Evolutionary conservation across 169 alveolate species (phyloP), one percentile per base, ranked within the genome.

Genomic region (Amoebophrya sp.): DNA sequence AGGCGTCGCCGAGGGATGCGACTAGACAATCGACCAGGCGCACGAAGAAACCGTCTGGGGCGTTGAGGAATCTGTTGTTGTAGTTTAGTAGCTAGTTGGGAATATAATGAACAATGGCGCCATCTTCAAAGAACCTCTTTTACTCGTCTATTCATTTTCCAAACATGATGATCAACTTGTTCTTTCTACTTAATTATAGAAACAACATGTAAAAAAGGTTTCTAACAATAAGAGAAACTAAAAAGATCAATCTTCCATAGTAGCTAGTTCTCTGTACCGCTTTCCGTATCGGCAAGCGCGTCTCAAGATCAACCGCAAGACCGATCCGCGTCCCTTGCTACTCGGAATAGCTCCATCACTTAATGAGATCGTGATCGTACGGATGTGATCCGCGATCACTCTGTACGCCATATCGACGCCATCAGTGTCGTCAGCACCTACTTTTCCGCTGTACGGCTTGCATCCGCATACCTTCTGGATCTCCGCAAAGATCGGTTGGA

Each of bases 351-450:
- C 97, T 0, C 99, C 99, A 91, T 98, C 99, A 0, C 95, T 90
- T 65, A 98, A 96, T 29, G 99, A 98, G 78, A 97, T 95, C 24
- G 98, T 95, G 53, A 97, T 95, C 90, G 98, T 97, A 89, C 99
- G 93, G 55, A 96, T 96, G 94, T 98, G 99, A 91, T 98, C 99
- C 40, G 99, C 97, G 65, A 98, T 95, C 55, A 97, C 99, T 89
- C 99, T 96, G 95, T 97, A 98, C 36, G 99, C 98, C 92, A 95
- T 95, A 93, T 98, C 99, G n/a, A 97, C 93, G 91, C 91, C 92
- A 41, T 94, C 94, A 33, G 92, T 92, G 93, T 97, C 98, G 65
- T 94, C 97, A 23, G 94, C 95, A 14, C 97, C 97, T 33, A 95
- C 95, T 94, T 94, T 90, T 3, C 93, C 93, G 2, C 90, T 47